Conservation (phyloP, 306 rosid genomes). For the Vigna trinervia region DNA sequence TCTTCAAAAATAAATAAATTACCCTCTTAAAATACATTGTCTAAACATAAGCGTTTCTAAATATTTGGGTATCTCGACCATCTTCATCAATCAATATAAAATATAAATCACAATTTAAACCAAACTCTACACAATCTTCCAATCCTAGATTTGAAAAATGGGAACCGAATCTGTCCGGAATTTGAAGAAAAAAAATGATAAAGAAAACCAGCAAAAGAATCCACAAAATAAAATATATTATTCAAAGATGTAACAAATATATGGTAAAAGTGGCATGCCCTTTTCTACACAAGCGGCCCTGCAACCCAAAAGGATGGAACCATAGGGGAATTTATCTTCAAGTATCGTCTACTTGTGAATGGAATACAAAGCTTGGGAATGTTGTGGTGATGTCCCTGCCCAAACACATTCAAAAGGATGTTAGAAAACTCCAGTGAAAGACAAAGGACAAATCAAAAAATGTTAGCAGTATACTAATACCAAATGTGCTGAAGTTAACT, state of each 20-base stretch:
- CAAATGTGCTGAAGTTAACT: not conserved
- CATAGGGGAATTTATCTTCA: slow-evolving; percentile 45
- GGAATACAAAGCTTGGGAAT: slow-evolving; percentile 93
- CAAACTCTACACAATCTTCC: slow-evolving; percentile 14
- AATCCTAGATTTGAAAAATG: slow-evolving; percentile 16
- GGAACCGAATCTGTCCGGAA: slow-evolving; percentile 2
- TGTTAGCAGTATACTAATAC: too few relatives aligned
- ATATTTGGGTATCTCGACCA: not conserved
- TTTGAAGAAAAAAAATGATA: slow-evolving; percentile 40
- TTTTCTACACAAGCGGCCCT: slow-evolving; percentile 41
- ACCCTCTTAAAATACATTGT: too few relatives aligned
- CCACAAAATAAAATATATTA: slow-evolving; percentile 49
- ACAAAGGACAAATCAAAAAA: not conserved
- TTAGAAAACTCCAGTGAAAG: slow-evolving; percentile 16
- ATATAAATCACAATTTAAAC: not conserved
- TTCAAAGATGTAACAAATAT: slow-evolving; percentile 37
- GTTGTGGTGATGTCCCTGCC: slow-evolving; percentile 96
- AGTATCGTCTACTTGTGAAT: slow-evolving; percentile 92
- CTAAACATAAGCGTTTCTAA: not conserved
- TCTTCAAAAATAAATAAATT: too few relatives aligned
- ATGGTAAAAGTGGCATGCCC: slow-evolving; percentile 26
- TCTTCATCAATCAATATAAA: not conserved
- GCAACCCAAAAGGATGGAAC: slow-evolving; percentile 38
- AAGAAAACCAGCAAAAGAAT: slow-evolving; percentile 34
- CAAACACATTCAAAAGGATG: slow-evolving; percentile 37